Conservation (phyloP, 108 stramenopile species). For the Skeletonema tropicum region DNA sequence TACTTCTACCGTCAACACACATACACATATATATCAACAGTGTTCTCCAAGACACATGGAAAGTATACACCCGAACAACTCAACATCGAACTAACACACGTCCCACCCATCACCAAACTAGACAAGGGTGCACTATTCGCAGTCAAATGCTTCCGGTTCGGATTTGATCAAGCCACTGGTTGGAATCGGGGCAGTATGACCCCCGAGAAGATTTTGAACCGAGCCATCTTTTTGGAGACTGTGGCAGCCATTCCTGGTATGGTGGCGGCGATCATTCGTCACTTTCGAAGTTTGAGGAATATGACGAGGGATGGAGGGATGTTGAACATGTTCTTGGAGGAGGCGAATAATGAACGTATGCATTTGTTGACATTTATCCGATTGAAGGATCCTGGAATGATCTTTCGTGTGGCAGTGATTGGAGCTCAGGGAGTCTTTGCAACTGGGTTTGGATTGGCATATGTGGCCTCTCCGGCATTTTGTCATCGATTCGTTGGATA, state of each 20-base stretch:
- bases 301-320: conserved; percentile 94
- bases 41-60: conserved; percentile 64
- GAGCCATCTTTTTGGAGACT: conserved; percentile 88
- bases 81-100: conserved; percentile 72
- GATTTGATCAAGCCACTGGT: conserved; percentile 69
- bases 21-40: conserved; percentile 1
- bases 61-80: conserved; percentile 74
- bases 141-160: conserved; percentile 62
- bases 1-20: no score
- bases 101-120: conserved; percentile 42
- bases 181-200: conserved; percentile 74
- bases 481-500: conserved; percentile 98
- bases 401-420: conserved; percentile 76
- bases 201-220: conserved; percentile 70
- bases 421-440: conserved; percentile 84
- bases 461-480: conserved; percentile 88
- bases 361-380: conserved; percentile 92
- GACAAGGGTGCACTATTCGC: conserved; percentile 64
- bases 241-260: conserved; percentile 92
- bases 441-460: conserved; percentile 76
- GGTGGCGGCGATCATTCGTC: conserved; percentile 88
- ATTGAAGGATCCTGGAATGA: conserved; percentile 77
- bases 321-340: conserved; percentile 94
- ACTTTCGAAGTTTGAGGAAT: conserved; percentile 87
- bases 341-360: conserved; percentile 99